Percentiles rank a stretch among this genome's conserved stretches.
These are phyloP conservation scores for Chlorophyllum brunneum DNA, from an alignment of 768 basidiomycete genomes.

Conservation along the genomic window DNA sequence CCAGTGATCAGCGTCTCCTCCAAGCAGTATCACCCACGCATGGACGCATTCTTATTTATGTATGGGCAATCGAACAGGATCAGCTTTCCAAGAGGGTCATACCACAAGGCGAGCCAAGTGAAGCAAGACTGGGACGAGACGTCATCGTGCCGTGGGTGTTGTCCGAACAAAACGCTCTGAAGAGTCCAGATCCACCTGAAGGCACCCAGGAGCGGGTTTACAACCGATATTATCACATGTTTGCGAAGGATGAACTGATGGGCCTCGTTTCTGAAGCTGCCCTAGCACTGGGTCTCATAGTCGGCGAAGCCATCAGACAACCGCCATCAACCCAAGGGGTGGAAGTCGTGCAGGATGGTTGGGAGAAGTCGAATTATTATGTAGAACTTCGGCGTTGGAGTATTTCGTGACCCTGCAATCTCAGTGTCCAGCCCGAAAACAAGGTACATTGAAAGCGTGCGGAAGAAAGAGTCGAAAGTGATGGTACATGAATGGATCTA, in stretches of 20 bases:
- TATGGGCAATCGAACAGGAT: slow-evolving; percentile 97
- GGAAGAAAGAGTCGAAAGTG: slow-evolving; percentile 29
- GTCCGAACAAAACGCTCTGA: slow-evolving; percentile 29
- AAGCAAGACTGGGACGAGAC: slow-evolving; percentile 53
- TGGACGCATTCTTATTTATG: slow-evolving; percentile 86
- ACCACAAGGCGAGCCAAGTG: slow-evolving; percentile 24
- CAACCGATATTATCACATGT: slow-evolving; percentile 97
- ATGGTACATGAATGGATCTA: slow-evolving; percentile 37
- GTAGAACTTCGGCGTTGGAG: slow-evolving; percentile 71
- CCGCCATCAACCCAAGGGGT: slow-evolving; percentile 40
- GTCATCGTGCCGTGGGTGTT: slow-evolving; percentile 91
- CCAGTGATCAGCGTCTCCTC: slow-evolving; percentile 51
- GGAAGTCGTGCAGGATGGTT: slow-evolving; percentile 68
- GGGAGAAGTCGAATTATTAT: slow-evolving; percentile 90
- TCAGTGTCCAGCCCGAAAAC: slow-evolving; percentile 13
- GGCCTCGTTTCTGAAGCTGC: slow-evolving; percentile 64
- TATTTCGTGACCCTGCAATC: slow-evolving; percentile 3
- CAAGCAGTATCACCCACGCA: slow-evolving; percentile 60
- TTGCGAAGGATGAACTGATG: slow-evolving; percentile 73
- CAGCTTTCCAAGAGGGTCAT: slow-evolving; percentile 74
- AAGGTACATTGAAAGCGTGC: slow-evolving; percentile 19
- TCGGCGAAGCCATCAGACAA: slow-evolving; percentile 34
- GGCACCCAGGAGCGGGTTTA: slow-evolving; percentile 30
- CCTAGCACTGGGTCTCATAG: slow-evolving; percentile 44
- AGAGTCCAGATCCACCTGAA: neutral